Evolutionary conservation across 176 grass and related monocot species (phyloP).

Genomic region (Ensete glaucum): DNA sequence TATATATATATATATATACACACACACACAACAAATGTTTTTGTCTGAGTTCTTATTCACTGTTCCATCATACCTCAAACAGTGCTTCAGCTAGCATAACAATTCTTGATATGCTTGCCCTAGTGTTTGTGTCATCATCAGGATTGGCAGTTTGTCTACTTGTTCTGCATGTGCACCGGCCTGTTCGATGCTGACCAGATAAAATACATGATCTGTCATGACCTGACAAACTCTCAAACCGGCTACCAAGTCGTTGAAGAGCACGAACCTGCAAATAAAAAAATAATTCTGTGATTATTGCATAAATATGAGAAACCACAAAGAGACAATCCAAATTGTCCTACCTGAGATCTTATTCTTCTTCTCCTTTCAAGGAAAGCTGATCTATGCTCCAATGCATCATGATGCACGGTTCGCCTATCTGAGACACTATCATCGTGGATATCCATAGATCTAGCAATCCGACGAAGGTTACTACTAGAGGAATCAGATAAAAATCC

Average conservation of each 20-base stretch:
- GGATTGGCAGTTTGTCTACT: conserved; percentile 48
- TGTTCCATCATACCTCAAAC: conserved; percentile 58
- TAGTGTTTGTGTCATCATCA: conserved; percentile 66
- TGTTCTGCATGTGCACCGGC: conserved; percentile 66
- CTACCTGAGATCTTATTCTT: conserved; percentile 90
- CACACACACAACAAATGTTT: conserved; percentile 6
- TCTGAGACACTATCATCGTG: not conserved
- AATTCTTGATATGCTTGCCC: conserved; percentile 93
- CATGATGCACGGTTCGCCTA: conserved; percentile 43
- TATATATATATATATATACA: too few relatives aligned
- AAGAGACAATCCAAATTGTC: conserved; percentile 22
- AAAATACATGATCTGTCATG: conserved; percentile 91
- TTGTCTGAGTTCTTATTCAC: conserved; percentile 1
- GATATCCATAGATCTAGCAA: not conserved
- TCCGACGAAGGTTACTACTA: conserved; percentile 21
- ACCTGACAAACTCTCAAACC: conserved; percentile 83
- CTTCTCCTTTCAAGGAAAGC: conserved; percentile 90
- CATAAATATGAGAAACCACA: not conserved
- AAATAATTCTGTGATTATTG: not conserved
- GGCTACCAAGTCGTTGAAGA: conserved; percentile 91
- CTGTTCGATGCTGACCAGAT: conserved; percentile 78
- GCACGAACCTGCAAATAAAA: conserved; percentile 66
- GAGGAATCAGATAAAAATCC: conserved; percentile 44
- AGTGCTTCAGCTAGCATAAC: conserved; percentile 93
- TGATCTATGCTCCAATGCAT: conserved; percentile 73